Percentiles rank a stretch among this genome's conserved stretches.
phyloP scores from a whole-genome alignment of 805 yeast genomes.

The Candida dendrica region DNA sequence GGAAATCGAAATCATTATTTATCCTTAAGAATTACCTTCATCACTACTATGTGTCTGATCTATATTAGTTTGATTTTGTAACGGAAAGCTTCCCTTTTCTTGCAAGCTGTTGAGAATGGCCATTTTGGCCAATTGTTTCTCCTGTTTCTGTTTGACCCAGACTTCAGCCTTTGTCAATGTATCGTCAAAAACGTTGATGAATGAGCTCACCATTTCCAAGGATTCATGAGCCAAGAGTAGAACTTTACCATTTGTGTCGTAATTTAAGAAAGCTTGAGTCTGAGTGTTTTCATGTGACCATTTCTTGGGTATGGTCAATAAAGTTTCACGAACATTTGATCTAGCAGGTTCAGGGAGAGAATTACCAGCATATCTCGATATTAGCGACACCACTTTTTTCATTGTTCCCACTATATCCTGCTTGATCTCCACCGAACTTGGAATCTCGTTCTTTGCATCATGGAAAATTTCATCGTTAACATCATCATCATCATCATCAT shows the following conservation, averaged over 20 bases:
- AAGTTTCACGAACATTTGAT: constrained; percentile 69
- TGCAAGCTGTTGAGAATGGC: constrained; percentile 16
- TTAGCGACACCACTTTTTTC: constrained; percentile 77
- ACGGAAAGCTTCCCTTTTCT: not conserved
- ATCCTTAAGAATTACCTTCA: not conserved
- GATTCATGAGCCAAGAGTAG: constrained; percentile 84
- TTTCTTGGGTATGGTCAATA: constrained; percentile 66
- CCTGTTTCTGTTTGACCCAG: constrained; percentile 57
- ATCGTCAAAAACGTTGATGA: constrained; percentile 79
- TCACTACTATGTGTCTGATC: not conserved
- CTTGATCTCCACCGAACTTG: constrained; percentile 41
- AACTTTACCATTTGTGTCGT: constrained; percentile 58
- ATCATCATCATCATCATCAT: constrained; percentile 14
- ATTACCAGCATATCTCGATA: constrained; percentile 77
- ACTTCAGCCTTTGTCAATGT: constrained; percentile 78
- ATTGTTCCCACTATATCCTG: constrained; percentile 85
- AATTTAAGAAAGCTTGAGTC: constrained; percentile 8
- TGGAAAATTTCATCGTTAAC: constrained; percentile 26
- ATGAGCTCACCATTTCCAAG: constrained; percentile 71
- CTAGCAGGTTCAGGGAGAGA: constrained; percentile 75
- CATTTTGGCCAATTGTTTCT: constrained; percentile 24
- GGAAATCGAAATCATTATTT: too few species aligned
- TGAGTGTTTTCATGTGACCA: constrained; percentile 39
- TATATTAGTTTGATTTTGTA: not conserved
- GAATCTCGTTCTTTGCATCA: constrained; percentile 23